These are phyloP conservation scores for Mycena metata DNA, from an alignment of 768 basidiomycete genomes.

Conservation along the genomic window DNA sequence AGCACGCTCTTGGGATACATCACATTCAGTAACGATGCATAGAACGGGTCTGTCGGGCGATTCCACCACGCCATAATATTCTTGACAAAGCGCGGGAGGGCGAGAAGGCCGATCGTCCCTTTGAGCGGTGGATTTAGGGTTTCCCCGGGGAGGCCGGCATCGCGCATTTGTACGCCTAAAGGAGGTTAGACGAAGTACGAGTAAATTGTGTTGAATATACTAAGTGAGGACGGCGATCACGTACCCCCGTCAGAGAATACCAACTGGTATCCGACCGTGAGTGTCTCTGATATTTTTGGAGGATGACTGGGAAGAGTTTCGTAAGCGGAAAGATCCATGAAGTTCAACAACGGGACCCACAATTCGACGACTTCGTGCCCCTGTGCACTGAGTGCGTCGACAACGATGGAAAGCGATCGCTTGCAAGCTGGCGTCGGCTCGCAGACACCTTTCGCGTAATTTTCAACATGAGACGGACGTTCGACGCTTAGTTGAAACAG, in stretches of 20 bases:
- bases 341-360: slow-evolving; percentile 52
- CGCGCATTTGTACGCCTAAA: slow-evolving; percentile 61
- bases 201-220: slow-evolving; percentile 19
- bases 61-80: slow-evolving; percentile 48
- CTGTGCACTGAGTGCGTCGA: slow-evolving; percentile 64
- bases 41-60: slow-evolving; percentile 51
- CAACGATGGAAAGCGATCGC: slow-evolving; percentile 66
- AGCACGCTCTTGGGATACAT: slow-evolving; percentile 62
- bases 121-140: slow-evolving; percentile 49
- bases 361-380: slow-evolving; percentile 77
- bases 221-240: slow-evolving; percentile 29
- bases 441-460: slow-evolving; percentile 61
- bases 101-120: slow-evolving; percentile 34
- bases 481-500: too few species aligned
- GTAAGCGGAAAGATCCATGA: slow-evolving; percentile 12
- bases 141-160: slow-evolving; percentile 50
- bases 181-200: slow-evolving; percentile 11
- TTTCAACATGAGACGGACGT: too few species aligned
- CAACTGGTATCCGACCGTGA: slow-evolving; percentile 66
- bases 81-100: slow-evolving; percentile 44
- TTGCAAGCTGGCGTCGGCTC: slow-evolving; percentile 74
- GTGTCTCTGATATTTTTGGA: slow-evolving; percentile 64
- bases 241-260: slow-evolving; percentile 70
- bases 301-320: slow-evolving; percentile 42
- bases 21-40: slow-evolving; percentile 28